Percentiles rank a stretch among this genome's conserved stretches.
These are phyloP conservation scores for Gossypium davidsonii DNA, from an alignment of 441 rosid species.

Conservation along the genomic window DNA sequence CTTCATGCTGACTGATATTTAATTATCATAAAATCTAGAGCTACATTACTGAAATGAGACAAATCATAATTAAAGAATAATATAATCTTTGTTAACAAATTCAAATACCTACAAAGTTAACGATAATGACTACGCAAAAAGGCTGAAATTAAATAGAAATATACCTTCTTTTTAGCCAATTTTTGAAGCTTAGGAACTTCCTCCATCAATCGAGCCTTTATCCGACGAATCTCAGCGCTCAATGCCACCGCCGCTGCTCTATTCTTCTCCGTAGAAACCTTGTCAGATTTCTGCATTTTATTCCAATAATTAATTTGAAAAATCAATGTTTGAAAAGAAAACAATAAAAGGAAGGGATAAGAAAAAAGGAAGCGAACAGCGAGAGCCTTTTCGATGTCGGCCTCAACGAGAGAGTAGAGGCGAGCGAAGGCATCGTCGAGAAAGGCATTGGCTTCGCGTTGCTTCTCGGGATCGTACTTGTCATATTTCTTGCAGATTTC, in stretches of 20 bases:
- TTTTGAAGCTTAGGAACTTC: conserved; percentile 53
- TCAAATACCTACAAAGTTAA: not conserved
- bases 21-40: not conserved
- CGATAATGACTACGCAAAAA: not conserved
- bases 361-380: conserved; percentile 20
- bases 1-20: not conserved
- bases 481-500: conserved; percentile 60
- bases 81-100: not conserved
- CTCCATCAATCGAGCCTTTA: conserved; percentile 48
- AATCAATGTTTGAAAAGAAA: not conserved
- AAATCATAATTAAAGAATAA: not conserved
- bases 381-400: conserved; percentile 33
- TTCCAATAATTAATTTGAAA: not conserved
- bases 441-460: conserved; percentile 34
- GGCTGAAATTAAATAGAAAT: not conserved
- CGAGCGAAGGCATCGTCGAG: conserved; percentile 52
- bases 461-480: conserved; percentile 51
- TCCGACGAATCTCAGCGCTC: conserved; percentile 61
- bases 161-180: conserved; percentile 49
- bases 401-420: conserved; percentile 31
- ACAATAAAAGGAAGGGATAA: not conserved
- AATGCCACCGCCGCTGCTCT: conserved; percentile 53
- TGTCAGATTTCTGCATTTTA: conserved; percentile 44
- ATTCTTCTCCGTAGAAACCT: conserved; percentile 37
- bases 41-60: not conserved